Conservation (phyloP, 345 rosid species). For the Triadica sebifera region DNA sequence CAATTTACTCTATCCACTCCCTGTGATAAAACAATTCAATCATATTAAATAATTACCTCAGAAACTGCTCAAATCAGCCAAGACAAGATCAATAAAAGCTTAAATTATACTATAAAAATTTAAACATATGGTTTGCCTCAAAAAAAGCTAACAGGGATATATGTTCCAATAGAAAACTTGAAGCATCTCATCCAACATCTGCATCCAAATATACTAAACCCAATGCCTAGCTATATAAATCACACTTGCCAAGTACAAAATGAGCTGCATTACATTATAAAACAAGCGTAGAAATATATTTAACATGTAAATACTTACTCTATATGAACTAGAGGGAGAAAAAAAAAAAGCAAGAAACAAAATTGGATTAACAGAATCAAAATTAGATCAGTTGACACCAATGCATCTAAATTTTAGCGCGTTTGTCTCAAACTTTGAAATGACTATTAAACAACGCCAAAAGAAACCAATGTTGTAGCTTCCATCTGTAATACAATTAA, state of each 20-base stretch:
- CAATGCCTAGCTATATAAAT: not conserved
- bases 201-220: not conserved
- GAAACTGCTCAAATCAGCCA: not conserved
- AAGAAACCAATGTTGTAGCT: not conserved
- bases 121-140: too few relatives aligned
- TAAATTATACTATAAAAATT: not conserved
- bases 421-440: not conserved
- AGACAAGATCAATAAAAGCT: not conserved
- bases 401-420: not conserved
- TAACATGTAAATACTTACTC: not conserved
- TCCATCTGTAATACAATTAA: not conserved
- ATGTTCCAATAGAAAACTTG: not conserved
- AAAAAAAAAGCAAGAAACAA: not conserved
- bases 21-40: conserved; percentile 13
- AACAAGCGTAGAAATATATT: not conserved
- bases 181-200: not conserved
- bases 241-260: not conserved
- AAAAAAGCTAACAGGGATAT: too few relatives aligned
- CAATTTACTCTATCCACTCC: conserved; percentile 21
- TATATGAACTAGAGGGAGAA: not conserved
- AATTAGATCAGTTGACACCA: not conserved
- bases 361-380: not conserved
- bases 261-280: not conserved
- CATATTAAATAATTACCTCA: not conserved
- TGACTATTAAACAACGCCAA: not conserved